These are phyloP conservation scores for Scutellaria galericulata DNA, from an alignment of 257 asterid species.

Conservation along the genomic window DNA sequence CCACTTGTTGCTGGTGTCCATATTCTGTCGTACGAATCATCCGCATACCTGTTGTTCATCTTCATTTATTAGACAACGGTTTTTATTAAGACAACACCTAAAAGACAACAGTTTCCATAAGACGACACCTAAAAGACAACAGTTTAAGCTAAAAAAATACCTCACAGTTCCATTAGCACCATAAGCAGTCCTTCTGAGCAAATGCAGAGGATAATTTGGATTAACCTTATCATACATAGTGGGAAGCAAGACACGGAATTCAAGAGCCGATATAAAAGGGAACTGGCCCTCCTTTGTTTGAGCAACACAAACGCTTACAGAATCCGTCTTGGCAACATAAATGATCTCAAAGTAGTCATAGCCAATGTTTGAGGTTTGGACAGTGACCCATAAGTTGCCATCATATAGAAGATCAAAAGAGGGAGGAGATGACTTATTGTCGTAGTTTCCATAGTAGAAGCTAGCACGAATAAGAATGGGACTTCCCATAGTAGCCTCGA, in stretches of 20 bases:
- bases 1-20: constrained; percentile 48
- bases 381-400: constrained; percentile 61
- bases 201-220: constrained; percentile 22
- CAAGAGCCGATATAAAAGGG: constrained; percentile 69
- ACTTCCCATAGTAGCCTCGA: constrained; percentile 12
- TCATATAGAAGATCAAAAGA: constrained; percentile 62
- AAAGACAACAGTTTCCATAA: no score
- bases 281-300: constrained; percentile 53
- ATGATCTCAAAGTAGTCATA: constrained; percentile 45
- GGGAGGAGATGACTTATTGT: constrained; percentile 59
- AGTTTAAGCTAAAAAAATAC: constrained; percentile 1
- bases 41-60: constrained; percentile 28
- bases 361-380: constrained; percentile 34
- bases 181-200: constrained; percentile 34
- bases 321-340: constrained; percentile 42
- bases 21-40: constrained; percentile 64
- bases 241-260: constrained; percentile 52
- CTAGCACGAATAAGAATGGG: constrained; percentile 61
- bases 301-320: constrained; percentile 57
- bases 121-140: no score
- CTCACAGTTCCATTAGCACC: constrained; percentile 34
- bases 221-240: constrained; percentile 31
- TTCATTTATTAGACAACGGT: no score
- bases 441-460: constrained; percentile 77
- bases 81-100: no score